Conservation (phyloP, 2,329 filamentous ascomycete species). For the Fusarium buxicola region DNA sequence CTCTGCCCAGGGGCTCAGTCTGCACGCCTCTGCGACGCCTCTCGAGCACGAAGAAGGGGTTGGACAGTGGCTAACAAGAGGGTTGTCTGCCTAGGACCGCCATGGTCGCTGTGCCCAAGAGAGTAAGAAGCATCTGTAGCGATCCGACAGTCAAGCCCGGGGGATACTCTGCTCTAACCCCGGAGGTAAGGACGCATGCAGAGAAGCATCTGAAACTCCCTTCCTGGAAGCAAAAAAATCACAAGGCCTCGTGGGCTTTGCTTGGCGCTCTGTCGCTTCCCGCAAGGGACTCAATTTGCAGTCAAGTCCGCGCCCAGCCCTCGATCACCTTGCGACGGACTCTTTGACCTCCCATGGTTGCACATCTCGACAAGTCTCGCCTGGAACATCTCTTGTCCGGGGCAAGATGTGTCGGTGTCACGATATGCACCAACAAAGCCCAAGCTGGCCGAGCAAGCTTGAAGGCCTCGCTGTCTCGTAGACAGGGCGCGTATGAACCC, state of each 20-base stretch:
- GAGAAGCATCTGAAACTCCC: constrained; percentile 31
- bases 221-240: constrained; percentile 30
- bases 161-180: constrained; percentile 27
- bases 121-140: constrained; percentile 26
- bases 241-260: constrained; percentile 40
- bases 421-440: constrained; percentile 30
- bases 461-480: constrained; percentile 14
- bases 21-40: constrained; percentile 27
- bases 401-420: constrained; percentile 31
- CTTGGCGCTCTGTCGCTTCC: constrained; percentile 40
- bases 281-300: constrained; percentile 34
- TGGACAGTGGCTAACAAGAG: constrained; percentile 22
- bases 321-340: constrained; percentile 15
- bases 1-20: constrained; percentile 17
- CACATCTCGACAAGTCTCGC: constrained; percentile 41
- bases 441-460: constrained; percentile 14
- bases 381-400: constrained; percentile 36
- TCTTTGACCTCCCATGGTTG: constrained; percentile 21
- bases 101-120: constrained; percentile 11
- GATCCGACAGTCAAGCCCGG: constrained; percentile 26
- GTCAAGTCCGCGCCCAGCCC: constrained; percentile 18
- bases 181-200: constrained; percentile 28
- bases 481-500: constrained; percentile 21
- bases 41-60: constrained; percentile 16
- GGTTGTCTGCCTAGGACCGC: constrained; percentile 24